Percentiles rank a stretch among this genome's conserved stretches.
Evolutionary conservation across 768 basidiomycete species (phyloP).

Genomic region (Leccinum boreale): DNA sequence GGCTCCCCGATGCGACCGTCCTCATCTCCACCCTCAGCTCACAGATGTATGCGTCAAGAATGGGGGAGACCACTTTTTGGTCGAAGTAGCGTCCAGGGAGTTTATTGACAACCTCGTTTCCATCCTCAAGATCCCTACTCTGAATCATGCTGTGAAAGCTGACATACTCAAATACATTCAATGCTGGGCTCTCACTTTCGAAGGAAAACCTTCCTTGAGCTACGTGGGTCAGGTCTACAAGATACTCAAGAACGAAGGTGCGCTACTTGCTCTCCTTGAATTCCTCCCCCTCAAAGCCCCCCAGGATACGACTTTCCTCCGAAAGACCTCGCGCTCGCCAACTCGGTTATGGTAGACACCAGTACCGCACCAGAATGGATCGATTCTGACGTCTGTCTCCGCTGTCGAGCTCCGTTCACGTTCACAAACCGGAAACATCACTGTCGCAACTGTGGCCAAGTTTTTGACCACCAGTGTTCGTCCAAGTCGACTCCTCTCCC

Average conservation of each 20-base stretch:
- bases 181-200: conserved; percentile 90
- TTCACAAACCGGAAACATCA: conserved; percentile 99
- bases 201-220: conserved; percentile 67
- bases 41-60: conserved; percentile 96
- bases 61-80: conserved; percentile 87
- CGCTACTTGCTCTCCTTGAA: conserved; percentile 11
- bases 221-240: conserved; percentile 84
- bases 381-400: conserved; percentile 91
- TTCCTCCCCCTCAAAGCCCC: not conserved
- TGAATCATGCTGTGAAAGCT: conserved; percentile 82
- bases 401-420: conserved; percentile 86
- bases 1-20: not conserved
- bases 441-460: conserved; percentile 95
- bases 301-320: conserved; percentile 85
- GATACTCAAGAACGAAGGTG: conserved; percentile 72
- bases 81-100: conserved; percentile 81
- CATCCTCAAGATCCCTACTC: conserved; percentile 70
- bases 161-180: conserved; percentile 79
- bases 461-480: conserved; percentile 93
- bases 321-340: conserved; percentile 63
- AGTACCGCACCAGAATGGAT: conserved; percentile 95
- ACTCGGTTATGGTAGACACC: conserved; percentile 86
- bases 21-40: conserved; percentile 45
- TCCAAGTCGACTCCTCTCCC: conserved; percentile 81
- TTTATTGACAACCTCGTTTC: conserved; percentile 93